These are phyloP conservation scores for Backusella liffmaniae DNA, from an alignment of 192 early-diverging fungal genomes.

Conservation along the genomic window DNA sequence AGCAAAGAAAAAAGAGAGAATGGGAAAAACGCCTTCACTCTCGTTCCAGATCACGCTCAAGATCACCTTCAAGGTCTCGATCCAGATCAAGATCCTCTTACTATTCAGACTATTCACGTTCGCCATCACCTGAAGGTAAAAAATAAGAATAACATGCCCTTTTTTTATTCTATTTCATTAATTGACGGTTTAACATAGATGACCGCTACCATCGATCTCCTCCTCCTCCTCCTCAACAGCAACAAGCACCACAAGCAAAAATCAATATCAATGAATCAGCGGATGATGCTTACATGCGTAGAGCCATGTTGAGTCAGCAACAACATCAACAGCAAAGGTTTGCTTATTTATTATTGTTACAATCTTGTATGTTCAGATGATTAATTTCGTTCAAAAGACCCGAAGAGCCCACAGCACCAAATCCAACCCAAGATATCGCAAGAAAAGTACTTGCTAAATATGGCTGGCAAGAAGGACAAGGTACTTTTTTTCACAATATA, in stretches of 20 bases:
- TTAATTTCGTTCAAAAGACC: conserved; percentile 1
- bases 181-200: not conserved
- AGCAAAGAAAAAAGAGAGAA: conserved; percentile 29
- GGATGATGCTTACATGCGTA: conserved; percentile 68
- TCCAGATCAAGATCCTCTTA: conserved; percentile 25
- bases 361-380: not conserved
- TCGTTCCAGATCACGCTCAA: conserved; percentile 27
- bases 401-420: not conserved
- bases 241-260: not conserved
- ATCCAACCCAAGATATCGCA: conserved; percentile 26
- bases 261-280: conserved; percentile 54
- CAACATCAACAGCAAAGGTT: not conserved
- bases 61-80: conserved; percentile 21
- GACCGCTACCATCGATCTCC: not conserved
- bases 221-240: not conserved
- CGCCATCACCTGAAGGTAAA: not conserved
- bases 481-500: not conserved
- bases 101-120: conserved; percentile 6
- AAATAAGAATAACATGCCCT: too few relatives aligned
- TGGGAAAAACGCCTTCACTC: conserved; percentile 11
- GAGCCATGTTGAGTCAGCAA: conserved; percentile 36
- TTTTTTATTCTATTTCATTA: not conserved
- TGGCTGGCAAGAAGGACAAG: conserved; percentile 47
- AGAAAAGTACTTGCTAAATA: conserved; percentile 38
- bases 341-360: not conserved